Conservation (phyloP, 2,329 filamentous ascomycete genomes). For the Monosporascus cannonballus region DNA sequence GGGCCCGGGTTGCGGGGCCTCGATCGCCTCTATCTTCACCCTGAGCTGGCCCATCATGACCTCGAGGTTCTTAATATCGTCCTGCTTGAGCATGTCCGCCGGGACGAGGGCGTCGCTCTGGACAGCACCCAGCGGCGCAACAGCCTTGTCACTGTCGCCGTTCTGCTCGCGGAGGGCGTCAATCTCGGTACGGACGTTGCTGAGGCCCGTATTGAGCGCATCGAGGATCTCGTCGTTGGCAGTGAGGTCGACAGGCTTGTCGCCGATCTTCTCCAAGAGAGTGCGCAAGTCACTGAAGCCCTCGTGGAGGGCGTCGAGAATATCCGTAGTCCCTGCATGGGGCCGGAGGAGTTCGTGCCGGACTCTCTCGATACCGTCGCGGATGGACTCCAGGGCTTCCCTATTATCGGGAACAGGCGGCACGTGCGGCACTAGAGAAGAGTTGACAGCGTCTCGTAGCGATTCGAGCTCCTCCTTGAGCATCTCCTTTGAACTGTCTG, state of each 20-base stretch:
- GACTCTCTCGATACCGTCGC: slow-evolving; percentile 67
- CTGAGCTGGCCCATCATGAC: slow-evolving; percentile 74
- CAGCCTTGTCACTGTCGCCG: slow-evolving; percentile 19
- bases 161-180: slow-evolving; percentile 62
- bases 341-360: slow-evolving; percentile 67
- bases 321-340: slow-evolving; percentile 71
- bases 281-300: slow-evolving; percentile 71
- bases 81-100: slow-evolving; percentile 51
- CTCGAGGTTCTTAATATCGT: slow-evolving; percentile 83
- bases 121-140: slow-evolving; percentile 43
- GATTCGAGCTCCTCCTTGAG: slow-evolving; percentile 80
- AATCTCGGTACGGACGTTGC: slow-evolving; percentile 70
- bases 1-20: slow-evolving; percentile 39
- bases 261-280: slow-evolving; percentile 69
- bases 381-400: slow-evolving; percentile 66
- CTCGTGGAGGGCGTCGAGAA: slow-evolving; percentile 84
- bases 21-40: slow-evolving; percentile 76
- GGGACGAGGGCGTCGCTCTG: slow-evolving; percentile 42
- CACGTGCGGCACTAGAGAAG: slow-evolving; percentile 55
- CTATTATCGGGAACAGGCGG: slow-evolving; percentile 40
- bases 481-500: slow-evolving; percentile 54
- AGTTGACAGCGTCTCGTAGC: slow-evolving; percentile 71
- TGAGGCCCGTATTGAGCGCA: slow-evolving; percentile 75
- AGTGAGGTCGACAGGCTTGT: slow-evolving; percentile 76
- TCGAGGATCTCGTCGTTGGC: slow-evolving; percentile 87